Evolutionary conservation across 257 asterid genomes (phyloP), one percentile per base, ranked within the genome.

Genomic region (Scutellaria baicalensis): DNA sequence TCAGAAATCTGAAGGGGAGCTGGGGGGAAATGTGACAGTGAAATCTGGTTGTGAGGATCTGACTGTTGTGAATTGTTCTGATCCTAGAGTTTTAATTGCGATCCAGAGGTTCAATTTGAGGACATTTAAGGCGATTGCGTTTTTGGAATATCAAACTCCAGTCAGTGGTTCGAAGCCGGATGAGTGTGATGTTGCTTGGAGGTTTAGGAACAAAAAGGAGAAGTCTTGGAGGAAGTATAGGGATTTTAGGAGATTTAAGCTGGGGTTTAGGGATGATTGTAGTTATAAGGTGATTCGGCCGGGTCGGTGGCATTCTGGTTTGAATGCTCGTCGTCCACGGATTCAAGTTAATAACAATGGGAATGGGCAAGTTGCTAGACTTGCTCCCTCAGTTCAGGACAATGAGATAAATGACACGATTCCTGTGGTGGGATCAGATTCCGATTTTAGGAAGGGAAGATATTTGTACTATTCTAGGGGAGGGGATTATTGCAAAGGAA

Each of bases 181-280:
- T 55, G 97, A 94, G 64, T 91, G 99, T 85, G 99, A 94, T 69
- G 98, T 93, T 72, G 83, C 89, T 0, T 93, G 98, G 98, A 84
- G 98, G 84, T 93, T 86, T 75, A 85, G 96, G 78, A 90, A 93
- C 72, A 90, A 79, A 70, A 88, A 81, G 68, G 98, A 93, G 85
- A 90, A 80, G 59, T 91, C 99, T 33, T 94, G 97, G 99, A 83
- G 97, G 81, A 86, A 75, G 90, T 91, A 91, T 58, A 82, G 96
- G 83, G 99, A 94, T 86, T 94, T 94, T 44, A 81, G 99, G 74
- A 88, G 99, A 75, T 91, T 94, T 75, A 87, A 23, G 80, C 79
- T 94, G 14, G 97, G 97, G 0, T 80, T 77, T 66, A 85, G 76
- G 16, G 90, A 83, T 74, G 94, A 86, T 65, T 90, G 97, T 70